Evolutionary conservation across 768 basidiomycete species (phyloP), one percentile per base, ranked within the genome.

Genomic region (Lactarius sanguifluus): DNA sequence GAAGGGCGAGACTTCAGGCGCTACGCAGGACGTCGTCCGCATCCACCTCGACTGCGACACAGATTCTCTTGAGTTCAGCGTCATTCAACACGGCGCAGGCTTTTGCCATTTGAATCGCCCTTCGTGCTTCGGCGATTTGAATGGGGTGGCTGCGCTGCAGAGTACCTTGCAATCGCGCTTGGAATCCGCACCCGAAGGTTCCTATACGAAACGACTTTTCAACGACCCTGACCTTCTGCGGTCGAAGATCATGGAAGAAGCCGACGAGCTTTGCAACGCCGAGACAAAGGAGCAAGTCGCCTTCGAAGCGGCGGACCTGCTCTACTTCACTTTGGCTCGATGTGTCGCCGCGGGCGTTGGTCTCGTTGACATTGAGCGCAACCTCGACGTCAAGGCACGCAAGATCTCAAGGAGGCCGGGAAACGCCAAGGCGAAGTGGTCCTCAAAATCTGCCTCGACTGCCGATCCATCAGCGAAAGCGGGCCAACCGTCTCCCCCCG

Each of bases 161-260:
- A 81, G 76, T 56, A 95, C 90, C 1, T 83, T 99, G 18, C 80
- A 81, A 64, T 84, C 88, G 2, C 85, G 97, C 50, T 79, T 91
- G 55, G 77, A 79, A 40, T 83, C 85, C 30, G 94, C 96, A 0
- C 95, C 95, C 0, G 88, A 88, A 70, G 95, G 94, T 6, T 95
- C 92, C 1, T 99, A 99, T 77, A 98, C 97, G 20, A 86, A 83
- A 59, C 81, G 93, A 61, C 79, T 99, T 32, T 97, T 98, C 77
- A 81, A 83, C 52, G 92, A 98, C 74, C 79, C 88, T 5, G 83
- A 82, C 56, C 82, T 99, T n/a, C 80, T 98, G 55, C 85, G 82
- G 56, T 89, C 94, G 60, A 99, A 99, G 81, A 94, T 99, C 70
- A 93, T 91, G 88, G 97, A 99, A 77, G 97, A 99, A 76, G 97